A percentile compares a stretch with the other conserved stretches of the same genome.
These are phyloP conservation scores for Lentinus brumalis DNA, from an alignment of 768 basidiomycete species.

Conservation along the genomic window DNA sequence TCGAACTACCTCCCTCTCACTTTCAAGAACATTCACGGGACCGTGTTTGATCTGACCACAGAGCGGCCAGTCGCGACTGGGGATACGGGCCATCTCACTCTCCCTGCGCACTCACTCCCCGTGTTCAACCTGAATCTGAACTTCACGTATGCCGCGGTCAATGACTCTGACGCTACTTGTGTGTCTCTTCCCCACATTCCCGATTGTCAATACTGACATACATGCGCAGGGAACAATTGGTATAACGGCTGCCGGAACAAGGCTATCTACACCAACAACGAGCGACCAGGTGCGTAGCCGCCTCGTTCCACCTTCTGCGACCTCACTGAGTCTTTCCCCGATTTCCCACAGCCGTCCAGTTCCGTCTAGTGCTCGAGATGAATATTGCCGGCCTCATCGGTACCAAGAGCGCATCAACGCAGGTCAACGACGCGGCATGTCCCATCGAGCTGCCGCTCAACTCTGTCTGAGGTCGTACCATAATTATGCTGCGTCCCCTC, in stretches of 20 bases:
- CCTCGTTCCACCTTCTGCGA: neutral
- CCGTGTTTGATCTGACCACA: slow-evolving; percentile 71
- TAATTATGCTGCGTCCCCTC: neutral
- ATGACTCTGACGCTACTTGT: slow-evolving; percentile 86
- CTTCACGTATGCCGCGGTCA: slow-evolving; percentile 80
- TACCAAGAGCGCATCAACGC: slow-evolving; percentile 53
- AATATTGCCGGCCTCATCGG: slow-evolving; percentile 67
- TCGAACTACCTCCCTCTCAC: slow-evolving; percentile 77
- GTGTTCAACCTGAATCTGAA: slow-evolving; percentile 73
- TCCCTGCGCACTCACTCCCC: slow-evolving; percentile 70
- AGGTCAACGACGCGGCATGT: slow-evolving; percentile 61
- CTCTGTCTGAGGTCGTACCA: slow-evolving; percentile 41
- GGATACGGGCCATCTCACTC: slow-evolving; percentile 53
- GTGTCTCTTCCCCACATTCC: slow-evolving; percentile 23
- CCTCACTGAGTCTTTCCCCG: neutral
- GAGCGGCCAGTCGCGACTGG: slow-evolving; percentile 68
- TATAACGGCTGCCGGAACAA: slow-evolving; percentile 76
- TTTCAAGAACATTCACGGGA: slow-evolving; percentile 66
- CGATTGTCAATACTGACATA: slow-evolving; percentile 4
- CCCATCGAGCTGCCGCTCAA: slow-evolving; percentile 67
- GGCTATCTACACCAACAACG: slow-evolving; percentile 47
- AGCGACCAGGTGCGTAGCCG: slow-evolving; percentile 56
- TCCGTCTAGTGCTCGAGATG: slow-evolving; percentile 68
- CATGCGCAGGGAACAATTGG: slow-evolving; percentile 63
- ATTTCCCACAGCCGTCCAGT: slow-evolving; percentile 46